Base-by-base conservation (phyloP, 495 filamentous ascomycete species). In the Lepidopterella palustris region DNA sequence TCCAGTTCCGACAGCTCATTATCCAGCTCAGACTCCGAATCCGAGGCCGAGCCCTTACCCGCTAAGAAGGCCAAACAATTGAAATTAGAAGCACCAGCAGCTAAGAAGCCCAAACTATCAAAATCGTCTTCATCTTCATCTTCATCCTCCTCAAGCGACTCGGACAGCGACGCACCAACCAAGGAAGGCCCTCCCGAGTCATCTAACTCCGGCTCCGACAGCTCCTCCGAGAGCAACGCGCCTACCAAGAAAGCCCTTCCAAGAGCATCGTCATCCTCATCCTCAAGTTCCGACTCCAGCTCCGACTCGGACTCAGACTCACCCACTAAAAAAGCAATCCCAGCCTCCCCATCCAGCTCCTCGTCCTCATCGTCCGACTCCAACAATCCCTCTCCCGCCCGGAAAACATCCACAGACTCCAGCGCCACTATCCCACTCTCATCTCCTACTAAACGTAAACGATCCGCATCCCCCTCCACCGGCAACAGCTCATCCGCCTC, bases 401-500 rank as follows among this genome's bases (percentile, higher is more conserved):
- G 53, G 55, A 68, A 62, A 28, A 47, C 45, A 49, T 60, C 67
- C 39, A 63, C 70, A 49, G 68, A 70, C 40, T 72, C 70, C 35
- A 70, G 69, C 45, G 65, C 57, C 18, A 73, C 71, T 15, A 55
- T 73, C 18, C 42, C 45, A 10, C 50, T 23, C 39, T 50, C 21
- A 18, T 68, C 69, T 15, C 54, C 58, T 35, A 54, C 45, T 57
- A 69, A 67, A 31, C 60, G 67, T 61, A 65, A 66, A 47, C 32
- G 69, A 24, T 76, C 75, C 6, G 70, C 66, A 40, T 81, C 73
- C 8, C 63, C 68, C 21, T 11, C 23, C 32, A 42, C 62, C 62
- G 10, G 55, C 51, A 15, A 57, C 62, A 8, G 13, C 35, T 64
- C 67, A 0, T 67, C 67, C 4, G 29, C 26, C 23, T 23, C 50